Percentiles rank a stretch among this genome's conserved stretches.
phyloP scores from a whole-genome alignment of 176 grass and related monocot genomes.

The Phragmites australis region DNA sequence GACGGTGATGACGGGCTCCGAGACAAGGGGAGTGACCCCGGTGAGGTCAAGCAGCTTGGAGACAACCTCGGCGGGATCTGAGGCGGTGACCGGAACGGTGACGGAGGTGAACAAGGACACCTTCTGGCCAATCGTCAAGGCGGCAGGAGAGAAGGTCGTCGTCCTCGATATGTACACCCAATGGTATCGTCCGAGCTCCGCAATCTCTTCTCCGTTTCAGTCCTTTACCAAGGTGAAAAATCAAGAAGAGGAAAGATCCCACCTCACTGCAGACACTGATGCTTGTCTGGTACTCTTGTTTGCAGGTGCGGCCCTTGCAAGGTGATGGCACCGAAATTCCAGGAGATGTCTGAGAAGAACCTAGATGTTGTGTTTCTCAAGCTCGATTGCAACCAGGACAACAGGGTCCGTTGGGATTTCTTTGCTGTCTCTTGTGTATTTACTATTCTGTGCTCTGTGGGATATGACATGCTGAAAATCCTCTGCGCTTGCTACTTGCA shows the following conservation, averaged over 20 bases:
- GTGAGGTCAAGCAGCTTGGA: constrained; percentile 62
- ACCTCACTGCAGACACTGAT: background rate
- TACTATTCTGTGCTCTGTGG: background rate
- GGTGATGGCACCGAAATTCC: constrained; percentile 77
- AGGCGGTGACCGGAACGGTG: constrained; percentile 65
- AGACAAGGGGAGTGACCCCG: constrained; percentile 17
- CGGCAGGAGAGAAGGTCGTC: constrained; percentile 72
- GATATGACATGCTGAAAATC: constrained; percentile 15
- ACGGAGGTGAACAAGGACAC: constrained; percentile 92
- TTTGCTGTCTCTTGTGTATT: constrained; percentile 11
- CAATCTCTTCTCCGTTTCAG: background rate
- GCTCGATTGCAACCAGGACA: constrained; percentile 96
- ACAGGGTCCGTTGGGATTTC: constrained; percentile 52
- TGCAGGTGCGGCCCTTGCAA: constrained; percentile 97
- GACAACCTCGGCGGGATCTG: constrained; percentile 40
- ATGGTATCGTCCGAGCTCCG: constrained; percentile 56
- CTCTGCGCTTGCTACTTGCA: constrained; percentile 38
- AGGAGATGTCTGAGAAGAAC: constrained; percentile 89
- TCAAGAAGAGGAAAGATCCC: background rate
- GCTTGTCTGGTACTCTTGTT: background rate
- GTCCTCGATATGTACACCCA: constrained; percentile 98
- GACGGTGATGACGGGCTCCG: constrained; percentile 23
- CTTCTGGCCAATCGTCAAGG: constrained; percentile 90
- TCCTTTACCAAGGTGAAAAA: background rate
- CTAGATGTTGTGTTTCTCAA: constrained; percentile 87